These are phyloP conservation scores for Flaveria ramosissima DNA, from an alignment of 129 eudicot genomes.

Conservation along the genomic window DNA sequence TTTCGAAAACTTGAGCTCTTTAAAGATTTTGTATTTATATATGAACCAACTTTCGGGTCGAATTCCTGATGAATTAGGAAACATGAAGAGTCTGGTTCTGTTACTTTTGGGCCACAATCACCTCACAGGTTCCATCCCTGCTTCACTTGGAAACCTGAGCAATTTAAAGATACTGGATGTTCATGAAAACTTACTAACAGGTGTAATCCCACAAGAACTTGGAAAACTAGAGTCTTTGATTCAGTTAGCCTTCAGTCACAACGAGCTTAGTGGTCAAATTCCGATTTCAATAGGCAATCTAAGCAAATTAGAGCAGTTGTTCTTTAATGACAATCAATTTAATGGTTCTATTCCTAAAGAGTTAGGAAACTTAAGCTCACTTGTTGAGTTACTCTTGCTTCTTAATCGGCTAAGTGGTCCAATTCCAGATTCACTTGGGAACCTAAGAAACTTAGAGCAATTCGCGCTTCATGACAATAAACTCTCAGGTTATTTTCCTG, in stretches of 20 bases:
- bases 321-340: constrained; percentile 32
- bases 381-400: constrained; percentile 25
- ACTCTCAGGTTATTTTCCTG: constrained; percentile 32
- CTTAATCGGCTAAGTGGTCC: constrained; percentile 23
- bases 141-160: constrained; percentile 35
- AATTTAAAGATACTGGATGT: constrained; percentile 29
- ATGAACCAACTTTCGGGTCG: constrained; percentile 37
- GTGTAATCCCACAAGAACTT: constrained; percentile 32
- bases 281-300: constrained; percentile 33
- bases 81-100: constrained; percentile 12
- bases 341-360: constrained; percentile 33
- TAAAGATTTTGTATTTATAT: constrained; percentile 10
- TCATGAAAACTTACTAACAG: constrained; percentile 31
- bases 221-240: constrained; percentile 31
- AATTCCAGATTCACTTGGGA: constrained; percentile 37
- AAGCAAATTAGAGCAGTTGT: constrained; percentile 33
- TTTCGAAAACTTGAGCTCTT: constrained; percentile 34
- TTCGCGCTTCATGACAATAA: constrained; percentile 37
- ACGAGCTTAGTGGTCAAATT: constrained; percentile 26
- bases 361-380: constrained; percentile 32
- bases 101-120: constrained; percentile 21
- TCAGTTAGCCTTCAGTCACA: constrained; percentile 37
- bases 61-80: constrained; percentile 37
- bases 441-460: constrained; percentile 29
- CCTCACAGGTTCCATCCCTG: constrained; percentile 41